Evolutionary conservation across 2,329 filamentous ascomycete species (phyloP), one percentile per base, ranked within the genome.

Genomic region (Stagonosporopsis cucurbitacearum): DNA sequence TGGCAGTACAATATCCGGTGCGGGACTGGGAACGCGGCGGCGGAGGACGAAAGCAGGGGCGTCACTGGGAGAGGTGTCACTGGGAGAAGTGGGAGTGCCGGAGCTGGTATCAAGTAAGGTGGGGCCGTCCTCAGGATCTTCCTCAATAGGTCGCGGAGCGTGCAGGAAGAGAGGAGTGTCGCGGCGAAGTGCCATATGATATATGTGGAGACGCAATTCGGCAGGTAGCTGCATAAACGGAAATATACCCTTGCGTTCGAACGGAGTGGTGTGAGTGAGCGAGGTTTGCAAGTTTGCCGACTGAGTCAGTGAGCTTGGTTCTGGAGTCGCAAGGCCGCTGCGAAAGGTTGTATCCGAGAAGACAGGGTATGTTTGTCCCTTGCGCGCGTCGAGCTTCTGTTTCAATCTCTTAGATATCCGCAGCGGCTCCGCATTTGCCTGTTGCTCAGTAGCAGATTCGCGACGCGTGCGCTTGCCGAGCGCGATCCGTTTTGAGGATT

Each of bases 201-300:
- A 81, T 53, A 81, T 77, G 54, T 77, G 71, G 19, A 79, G 64
- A 17, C 79, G 72, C n/a, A 80, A 70, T 60, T 80, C 79, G n/a
- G 78, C 73, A 2, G 78, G 78, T n/a, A 80, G 66, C 12, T 73
- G 62, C 72, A 79, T 76, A 58, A 80, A 73, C 1, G 70, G 72
- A 57, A 80, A 77, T 20, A 61, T 55, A 25, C 33, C 53, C 12
- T 33, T 44, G 30, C 33, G 47, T 7, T 19, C 53, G 17, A 42
- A n/a, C 11, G 46, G 28, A 22, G 17, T 25, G 15, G 35, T 33
- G 35, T 45, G 23, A 8, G 26, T 19, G 22, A 39, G 44, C 30
- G 37, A 19, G 28, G 28, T 11, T 30, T 30, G 28, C 17, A 39
- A 32, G n/a, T 45, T 22, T 40, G 64, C 55, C 15, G 60, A 55